Conservation (phyloP, 2,329 filamentous ascomycete species). For the Fusarium concolor region DNA sequence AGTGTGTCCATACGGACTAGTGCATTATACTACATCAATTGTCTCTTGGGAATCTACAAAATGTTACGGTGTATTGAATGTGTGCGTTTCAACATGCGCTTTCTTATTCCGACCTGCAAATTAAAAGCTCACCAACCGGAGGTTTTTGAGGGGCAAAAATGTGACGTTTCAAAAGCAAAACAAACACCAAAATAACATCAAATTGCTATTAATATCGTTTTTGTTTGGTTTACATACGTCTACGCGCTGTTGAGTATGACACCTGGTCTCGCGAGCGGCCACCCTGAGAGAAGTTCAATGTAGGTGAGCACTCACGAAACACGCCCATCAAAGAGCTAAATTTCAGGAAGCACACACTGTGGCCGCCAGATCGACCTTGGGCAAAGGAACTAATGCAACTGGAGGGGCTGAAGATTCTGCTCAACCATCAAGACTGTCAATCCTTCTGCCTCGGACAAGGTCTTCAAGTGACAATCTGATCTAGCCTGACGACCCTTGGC, state of each 20-base stretch:
- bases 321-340: slow-evolving; percentile 23
- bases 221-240: neutral
- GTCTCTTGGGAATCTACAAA: neutral
- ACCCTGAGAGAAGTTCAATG: slow-evolving; percentile 26
- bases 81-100: slow-evolving; percentile 32
- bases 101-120: neutral
- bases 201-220: neutral
- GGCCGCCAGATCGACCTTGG: slow-evolving; percentile 1
- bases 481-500: slow-evolving; percentile 13
- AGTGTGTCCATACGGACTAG: too few species aligned
- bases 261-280: slow-evolving; percentile 5
- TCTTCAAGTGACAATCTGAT: slow-evolving; percentile 24
- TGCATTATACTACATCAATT: neutral
- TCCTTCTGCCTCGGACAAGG: neutral
- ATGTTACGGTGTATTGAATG: neutral
- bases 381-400: slow-evolving; percentile 1
- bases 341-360: slow-evolving; percentile 27
- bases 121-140: neutral
- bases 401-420: neutral
- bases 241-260: slow-evolving; percentile 17
- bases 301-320: slow-evolving; percentile 32
- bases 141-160: neutral
- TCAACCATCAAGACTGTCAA: neutral
- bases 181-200: neutral
- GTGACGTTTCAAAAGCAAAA: neutral